Evolutionary conservation across 805 yeast genomes (phyloP).

Genomic region (Sugiyamaella qingdaonensis): DNA sequence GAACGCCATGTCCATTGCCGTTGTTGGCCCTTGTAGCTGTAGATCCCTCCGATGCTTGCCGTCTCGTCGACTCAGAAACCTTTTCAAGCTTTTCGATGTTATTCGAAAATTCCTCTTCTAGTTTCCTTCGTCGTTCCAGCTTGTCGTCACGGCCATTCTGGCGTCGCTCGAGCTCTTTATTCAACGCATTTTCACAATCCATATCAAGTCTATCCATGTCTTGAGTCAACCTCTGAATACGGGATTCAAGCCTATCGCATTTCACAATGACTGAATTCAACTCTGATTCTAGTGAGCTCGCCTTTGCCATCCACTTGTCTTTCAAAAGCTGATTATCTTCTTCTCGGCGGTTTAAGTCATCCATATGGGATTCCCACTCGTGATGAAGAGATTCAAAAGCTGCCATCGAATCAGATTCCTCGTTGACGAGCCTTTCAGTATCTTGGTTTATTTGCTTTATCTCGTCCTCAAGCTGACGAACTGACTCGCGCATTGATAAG

Average conservation of each 20-base stretch:
- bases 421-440: slow-evolving; percentile 12
- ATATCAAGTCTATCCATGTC: slow-evolving; percentile 29
- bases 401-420: slow-evolving; percentile 14
- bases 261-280: slow-evolving; percentile 21
- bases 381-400: slow-evolving; percentile 14
- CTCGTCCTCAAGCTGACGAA: slow-evolving; percentile 39
- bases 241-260: slow-evolving; percentile 27
- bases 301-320: slow-evolving; percentile 17
- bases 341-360: slow-evolving; percentile 13
- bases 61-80: slow-evolving; percentile 27
- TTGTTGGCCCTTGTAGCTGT: not conserved
- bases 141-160: slow-evolving; percentile 24
- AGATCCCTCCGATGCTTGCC: slow-evolving; percentile 16
- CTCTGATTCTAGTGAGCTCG: slow-evolving; percentile 23
- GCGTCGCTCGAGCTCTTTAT: slow-evolving; percentile 25
- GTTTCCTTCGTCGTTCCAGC: slow-evolving; percentile 28
- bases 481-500: slow-evolving; percentile 46
- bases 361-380: slow-evolving; percentile 21
- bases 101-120: slow-evolving; percentile 31
- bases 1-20: not conserved
- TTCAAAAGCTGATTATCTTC: slow-evolving; percentile 15
- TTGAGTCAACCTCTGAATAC: slow-evolving; percentile 21
- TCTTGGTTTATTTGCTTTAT: slow-evolving; percentile 21
- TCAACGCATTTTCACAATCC: slow-evolving; percentile 23
- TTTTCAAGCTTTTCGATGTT: slow-evolving; percentile 34